Evolutionary conservation across 768 basidiomycete species (phyloP).

Genomic region (Amanita rubescens): DNA sequence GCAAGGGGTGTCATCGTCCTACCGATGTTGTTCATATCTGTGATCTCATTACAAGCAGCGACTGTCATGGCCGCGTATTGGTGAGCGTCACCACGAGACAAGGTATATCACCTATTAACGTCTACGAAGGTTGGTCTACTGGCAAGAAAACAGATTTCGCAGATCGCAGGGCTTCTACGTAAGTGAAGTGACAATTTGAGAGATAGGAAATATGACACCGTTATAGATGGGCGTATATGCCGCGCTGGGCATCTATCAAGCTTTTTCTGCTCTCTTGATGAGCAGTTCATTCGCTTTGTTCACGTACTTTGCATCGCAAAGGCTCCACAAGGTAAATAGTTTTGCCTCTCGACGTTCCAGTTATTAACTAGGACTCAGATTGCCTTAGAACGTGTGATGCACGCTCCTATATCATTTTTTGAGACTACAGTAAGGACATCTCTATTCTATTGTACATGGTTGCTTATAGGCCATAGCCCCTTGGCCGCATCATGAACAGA

Average conservation of each 20-base stretch:
- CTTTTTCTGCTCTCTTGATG: conserved; percentile 60
- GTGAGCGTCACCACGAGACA: conserved; percentile 27
- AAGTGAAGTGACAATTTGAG: conserved; percentile 16
- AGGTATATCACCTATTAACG: conserved; percentile 48
- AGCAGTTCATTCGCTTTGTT: conserved; percentile 57
- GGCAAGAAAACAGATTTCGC: conserved; percentile 65
- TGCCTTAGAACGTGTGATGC: conserved; percentile 64
- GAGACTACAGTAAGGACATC: conserved; percentile 59
- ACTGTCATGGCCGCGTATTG: conserved; percentile 71
- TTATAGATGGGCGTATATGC: conserved; percentile 81
- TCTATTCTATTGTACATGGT: conserved; percentile 1
- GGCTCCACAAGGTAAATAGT: conserved; percentile 46
- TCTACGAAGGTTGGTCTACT: conserved; percentile 70
- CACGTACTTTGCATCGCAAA: conserved; percentile 71
- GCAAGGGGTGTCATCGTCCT: conserved; percentile 58
- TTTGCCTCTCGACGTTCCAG: background rate
- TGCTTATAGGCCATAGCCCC: conserved; percentile 35
- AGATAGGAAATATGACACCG: conserved; percentile 14
- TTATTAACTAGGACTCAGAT: conserved; percentile 24
- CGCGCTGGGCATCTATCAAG: conserved; percentile 61
- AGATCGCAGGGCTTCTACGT: conserved; percentile 66
- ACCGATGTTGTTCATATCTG: conserved; percentile 54
- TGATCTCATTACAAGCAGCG: conserved; percentile 62
- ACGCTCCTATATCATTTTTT: conserved; percentile 86
- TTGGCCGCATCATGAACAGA: conserved; percentile 86